Percentiles rank a stretch among this genome's conserved stretches.
These are phyloP conservation scores for Coemansia sp. DNA, from an alignment of 192 early-diverging fungal genomes.

Conservation along the genomic window DNA sequence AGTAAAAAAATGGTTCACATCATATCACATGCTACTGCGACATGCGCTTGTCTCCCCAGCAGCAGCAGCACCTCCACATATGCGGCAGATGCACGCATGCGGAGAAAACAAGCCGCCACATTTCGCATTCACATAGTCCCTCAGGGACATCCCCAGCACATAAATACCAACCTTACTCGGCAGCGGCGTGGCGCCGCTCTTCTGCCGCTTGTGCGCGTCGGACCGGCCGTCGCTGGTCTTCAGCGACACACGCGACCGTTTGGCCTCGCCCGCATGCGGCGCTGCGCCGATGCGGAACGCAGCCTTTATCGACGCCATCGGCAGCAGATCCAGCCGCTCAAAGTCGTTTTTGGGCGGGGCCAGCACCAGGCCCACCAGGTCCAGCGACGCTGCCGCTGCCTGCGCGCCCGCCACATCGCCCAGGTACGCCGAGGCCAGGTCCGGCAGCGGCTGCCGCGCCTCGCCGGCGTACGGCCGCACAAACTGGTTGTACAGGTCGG, in stretches of 20 bases:
- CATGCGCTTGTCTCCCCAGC: neutral
- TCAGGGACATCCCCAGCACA: neutral
- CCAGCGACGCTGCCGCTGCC: neutral
- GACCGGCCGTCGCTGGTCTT: slow-evolving; percentile 10
- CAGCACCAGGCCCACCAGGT: slow-evolving; percentile 37
- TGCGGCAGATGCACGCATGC: neutral
- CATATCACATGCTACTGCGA: neutral
- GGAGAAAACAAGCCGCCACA: slow-evolving; percentile 4
- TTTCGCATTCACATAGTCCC: too few species aligned
- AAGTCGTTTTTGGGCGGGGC: slow-evolving; percentile 46
- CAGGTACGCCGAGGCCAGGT: slow-evolving; percentile 37
- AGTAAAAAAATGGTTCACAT: neutral
- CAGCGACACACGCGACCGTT: slow-evolving; percentile 35
- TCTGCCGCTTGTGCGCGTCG: slow-evolving; percentile 1
- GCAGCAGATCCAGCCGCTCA: slow-evolving; percentile 32
- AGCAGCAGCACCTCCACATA: too few species aligned
- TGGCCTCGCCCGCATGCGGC: slow-evolving; percentile 4
- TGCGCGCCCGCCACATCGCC: slow-evolving; percentile 1
- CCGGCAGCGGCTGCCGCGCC: slow-evolving; percentile 16
- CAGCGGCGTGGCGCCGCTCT: neutral
- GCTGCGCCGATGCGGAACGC: slow-evolving; percentile 32
- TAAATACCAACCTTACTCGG: slow-evolving; percentile 29
- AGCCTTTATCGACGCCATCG: slow-evolving; percentile 29
- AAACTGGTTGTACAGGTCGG: slow-evolving; percentile 31
- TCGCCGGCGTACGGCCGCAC: slow-evolving; percentile 34